A percentile compares a stretch with the other conserved stretches of the same genome.
Conservation (phyloP, 768 basidiomycete species). For the Myochromella boudieri region DNA sequence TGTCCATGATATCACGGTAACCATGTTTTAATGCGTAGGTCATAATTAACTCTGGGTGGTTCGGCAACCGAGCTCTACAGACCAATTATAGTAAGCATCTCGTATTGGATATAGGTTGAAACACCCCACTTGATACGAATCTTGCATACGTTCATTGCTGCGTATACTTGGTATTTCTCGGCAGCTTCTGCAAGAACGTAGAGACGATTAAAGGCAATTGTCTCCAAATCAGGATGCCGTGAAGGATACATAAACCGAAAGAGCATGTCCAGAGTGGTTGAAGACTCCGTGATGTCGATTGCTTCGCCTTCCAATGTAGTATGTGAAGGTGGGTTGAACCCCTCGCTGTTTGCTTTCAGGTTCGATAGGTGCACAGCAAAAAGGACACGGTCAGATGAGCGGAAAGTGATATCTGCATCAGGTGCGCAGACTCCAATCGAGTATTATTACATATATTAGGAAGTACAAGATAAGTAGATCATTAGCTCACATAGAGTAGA, state of each 20-base stretch:
- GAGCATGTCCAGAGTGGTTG: neutral
- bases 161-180: conserved; percentile 1
- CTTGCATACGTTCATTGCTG: conserved; percentile 5
- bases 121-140: conserved; percentile 3
- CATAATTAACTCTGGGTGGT: conserved; percentile 3
- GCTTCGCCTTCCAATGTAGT: neutral
- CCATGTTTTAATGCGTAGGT: conserved; percentile 9
- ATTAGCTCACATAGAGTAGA: too few relatives aligned
- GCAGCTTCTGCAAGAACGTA: neutral
- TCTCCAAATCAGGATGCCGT: neutral
- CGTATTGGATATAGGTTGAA: too few relatives aligned
- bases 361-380: neutral
- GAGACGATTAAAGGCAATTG: neutral
- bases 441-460: neutral
- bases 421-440: neutral
- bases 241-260: conserved; percentile 1
- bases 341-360: conserved; percentile 1
- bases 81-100: too few relatives aligned
- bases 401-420: neutral
- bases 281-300: neutral
- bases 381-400: neutral
- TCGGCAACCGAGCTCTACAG: too few relatives aligned
- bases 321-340: neutral
- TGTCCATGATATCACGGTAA: conserved; percentile 11
- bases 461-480: too few relatives aligned